These are phyloP conservation scores for Saraca asoca DNA, from an alignment of 331 rosid genomes.

Conservation along the genomic window DNA sequence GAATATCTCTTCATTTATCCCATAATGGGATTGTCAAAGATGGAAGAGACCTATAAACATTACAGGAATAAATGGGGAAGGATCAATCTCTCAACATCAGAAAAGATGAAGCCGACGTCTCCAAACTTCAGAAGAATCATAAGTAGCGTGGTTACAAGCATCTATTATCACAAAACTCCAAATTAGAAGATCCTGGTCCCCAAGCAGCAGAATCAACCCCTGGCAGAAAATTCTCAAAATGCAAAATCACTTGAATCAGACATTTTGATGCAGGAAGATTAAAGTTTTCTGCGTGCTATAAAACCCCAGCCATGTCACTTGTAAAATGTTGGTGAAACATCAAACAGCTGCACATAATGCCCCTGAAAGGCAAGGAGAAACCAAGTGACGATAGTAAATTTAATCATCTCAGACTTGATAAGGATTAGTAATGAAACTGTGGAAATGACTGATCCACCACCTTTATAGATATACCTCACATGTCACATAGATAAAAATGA, in stretches of 20 bases:
- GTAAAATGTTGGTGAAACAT: conserved; percentile 22
- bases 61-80: conserved; percentile 32
- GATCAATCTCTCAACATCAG: conserved; percentile 26
- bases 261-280: conserved; percentile 19
- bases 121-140: conserved; percentile 28
- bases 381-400: background rate
- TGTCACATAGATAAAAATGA: background rate
- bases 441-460: background rate
- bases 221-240: conserved; percentile 29
- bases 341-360: conserved; percentile 67
- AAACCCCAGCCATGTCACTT: conserved; percentile 8
- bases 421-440: background rate
- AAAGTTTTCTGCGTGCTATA: conserved; percentile 32
- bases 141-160: conserved; percentile 23
- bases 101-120: conserved; percentile 27
- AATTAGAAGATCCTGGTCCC: conserved; percentile 22
- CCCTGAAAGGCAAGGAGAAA: conserved; percentile 46
- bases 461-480: background rate
- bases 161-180: conserved; percentile 30
- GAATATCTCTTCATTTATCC: conserved; percentile 24
- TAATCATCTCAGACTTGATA: background rate
- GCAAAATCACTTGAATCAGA: conserved; percentile 32
- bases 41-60: conserved; percentile 24
- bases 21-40: conserved; percentile 6
- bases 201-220: conserved; percentile 34